These are phyloP conservation scores for Stephanocyclus meneghinianus DNA, from an alignment of 352 stramenopile genomes.

Conservation along the genomic window DNA sequence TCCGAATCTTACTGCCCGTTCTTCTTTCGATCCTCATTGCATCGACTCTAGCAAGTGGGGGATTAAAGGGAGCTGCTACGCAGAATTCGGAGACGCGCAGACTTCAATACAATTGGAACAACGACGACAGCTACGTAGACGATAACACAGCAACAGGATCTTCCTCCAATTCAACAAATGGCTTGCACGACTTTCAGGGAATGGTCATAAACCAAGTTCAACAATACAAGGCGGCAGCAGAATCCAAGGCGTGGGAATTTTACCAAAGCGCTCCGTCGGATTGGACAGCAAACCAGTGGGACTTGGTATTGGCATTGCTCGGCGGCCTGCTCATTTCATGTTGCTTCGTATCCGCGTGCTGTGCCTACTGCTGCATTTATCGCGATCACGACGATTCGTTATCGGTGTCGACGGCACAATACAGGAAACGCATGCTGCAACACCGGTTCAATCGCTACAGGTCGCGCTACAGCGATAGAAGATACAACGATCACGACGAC, in stretches of 20 bases:
- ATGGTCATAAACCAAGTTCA: constrained; percentile 14
- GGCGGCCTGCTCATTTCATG: constrained; percentile 5
- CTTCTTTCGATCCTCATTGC: constrained; percentile 1
- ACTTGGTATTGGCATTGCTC: constrained; percentile 13
- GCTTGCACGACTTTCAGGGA: neutral
- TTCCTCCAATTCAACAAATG: neutral
- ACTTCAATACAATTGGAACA: neutral
- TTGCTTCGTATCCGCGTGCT: constrained; percentile 16
- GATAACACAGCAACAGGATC: neutral
- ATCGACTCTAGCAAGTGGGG: neutral
- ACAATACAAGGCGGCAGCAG: constrained; percentile 9
- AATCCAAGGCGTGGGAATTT: constrained; percentile 23
- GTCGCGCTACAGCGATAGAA: neutral
- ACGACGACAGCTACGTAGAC: neutral
- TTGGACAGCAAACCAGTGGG: constrained; percentile 19
- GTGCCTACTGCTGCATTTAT: constrained; percentile 17
- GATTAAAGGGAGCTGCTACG: neutral
- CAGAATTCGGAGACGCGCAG: too few relatives aligned
- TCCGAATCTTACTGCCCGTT: neutral
- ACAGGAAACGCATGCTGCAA: constrained; percentile 5
- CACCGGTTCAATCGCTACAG: constrained; percentile 1
- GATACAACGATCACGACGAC: constrained; percentile 4
- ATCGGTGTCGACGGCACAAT: neutral
- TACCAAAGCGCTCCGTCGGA: constrained; percentile 15
- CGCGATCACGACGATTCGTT: neutral